Conservation (phyloP, 257 asterid species). For the Eustoma russellianum region DNA sequence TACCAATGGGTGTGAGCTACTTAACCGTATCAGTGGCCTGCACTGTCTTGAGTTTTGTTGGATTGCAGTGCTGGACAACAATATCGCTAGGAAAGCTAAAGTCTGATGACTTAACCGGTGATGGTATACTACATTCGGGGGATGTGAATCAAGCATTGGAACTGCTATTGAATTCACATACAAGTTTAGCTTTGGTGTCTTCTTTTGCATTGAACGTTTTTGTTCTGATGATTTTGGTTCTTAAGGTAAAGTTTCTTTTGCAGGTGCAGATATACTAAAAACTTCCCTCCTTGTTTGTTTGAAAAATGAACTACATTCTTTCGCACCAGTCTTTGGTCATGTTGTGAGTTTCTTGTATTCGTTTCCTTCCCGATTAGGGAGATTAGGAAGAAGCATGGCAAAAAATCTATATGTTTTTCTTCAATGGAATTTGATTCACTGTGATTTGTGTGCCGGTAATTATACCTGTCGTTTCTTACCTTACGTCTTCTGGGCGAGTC, state of each 20-base stretch:
- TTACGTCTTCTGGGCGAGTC: too few relatives aligned
- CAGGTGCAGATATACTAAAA: neutral
- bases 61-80: slow-evolving; percentile 73
- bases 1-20: slow-evolving; percentile 67
- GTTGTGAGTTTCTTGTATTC: too few relatives aligned
- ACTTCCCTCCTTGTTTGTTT: neutral
- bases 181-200: slow-evolving; percentile 57
- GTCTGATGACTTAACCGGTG: slow-evolving; percentile 50
- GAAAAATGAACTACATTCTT: neutral
- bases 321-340: neutral
- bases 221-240: slow-evolving; percentile 48
- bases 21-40: slow-evolving; percentile 61
- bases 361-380: too few relatives aligned
- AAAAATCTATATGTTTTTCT: too few relatives aligned
- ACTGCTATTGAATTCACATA: slow-evolving; percentile 52
- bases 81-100: slow-evolving; percentile 48
- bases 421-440: too few relatives aligned
- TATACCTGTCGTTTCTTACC: too few relatives aligned
- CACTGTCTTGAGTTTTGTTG: slow-evolving; percentile 56
- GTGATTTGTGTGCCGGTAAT: too few relatives aligned
- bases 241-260: slow-evolving; percentile 41
- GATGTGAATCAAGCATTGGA: slow-evolving; percentile 50
- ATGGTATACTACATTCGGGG: slow-evolving; percentile 35
- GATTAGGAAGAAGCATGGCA: too few relatives aligned
- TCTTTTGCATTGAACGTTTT: slow-evolving; percentile 51